Base-by-base conservation (phyloP, 768 basidiomycete species). In the Terana coerulea region DNA sequence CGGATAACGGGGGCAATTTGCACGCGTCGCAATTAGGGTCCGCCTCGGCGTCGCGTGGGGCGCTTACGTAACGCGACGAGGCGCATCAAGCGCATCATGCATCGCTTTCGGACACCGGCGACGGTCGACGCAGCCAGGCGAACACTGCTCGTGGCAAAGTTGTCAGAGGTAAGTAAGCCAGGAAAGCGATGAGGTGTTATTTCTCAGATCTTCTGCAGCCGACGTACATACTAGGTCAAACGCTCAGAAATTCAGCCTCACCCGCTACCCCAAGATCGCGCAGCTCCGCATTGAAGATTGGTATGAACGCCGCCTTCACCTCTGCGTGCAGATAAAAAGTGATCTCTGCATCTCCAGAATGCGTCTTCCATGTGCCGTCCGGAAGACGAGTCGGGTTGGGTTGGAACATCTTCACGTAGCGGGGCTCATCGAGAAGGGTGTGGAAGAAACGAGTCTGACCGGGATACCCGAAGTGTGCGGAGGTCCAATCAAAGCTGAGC, bases 401-500 rank as follows among this genome's bases (percentile, higher is more conserved):
- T 3, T 36, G 36, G 42, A 58, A 52, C 35, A 58, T 47, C 54
- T 54, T 54, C 34, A 54, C 39, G 33, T 36, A 58, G 1, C 57
- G 49, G 5, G 57, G 50, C 33, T 35, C 53, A 36, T 35, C 35
- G 2, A 54, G 45, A 11, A 34, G 7, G 21, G 53, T 55, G 22
- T 58, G 53, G 50, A 31, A 55, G 45, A 54, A 58, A 24, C 49
- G 49, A 29, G 53, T 52, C 30, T 52, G 33, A 24, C 47, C 53
- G 17, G 41, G 41, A 46, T 52, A 58, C 9, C 57, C 57, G 36
- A 58, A 58, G 33, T 58, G 57, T 12, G 57, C 49, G 9, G 57
- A 58, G 4, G 53, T 47, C 53, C 53, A 58, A 33, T 58, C 57
- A 28, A 55, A 58, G 4, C 53, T 58, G 33, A n/a, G n/a, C 4